phyloP scores from a whole-genome alignment of 2,329 filamentous ascomycete genomes.

The Cercospora nicotianae region DNA sequence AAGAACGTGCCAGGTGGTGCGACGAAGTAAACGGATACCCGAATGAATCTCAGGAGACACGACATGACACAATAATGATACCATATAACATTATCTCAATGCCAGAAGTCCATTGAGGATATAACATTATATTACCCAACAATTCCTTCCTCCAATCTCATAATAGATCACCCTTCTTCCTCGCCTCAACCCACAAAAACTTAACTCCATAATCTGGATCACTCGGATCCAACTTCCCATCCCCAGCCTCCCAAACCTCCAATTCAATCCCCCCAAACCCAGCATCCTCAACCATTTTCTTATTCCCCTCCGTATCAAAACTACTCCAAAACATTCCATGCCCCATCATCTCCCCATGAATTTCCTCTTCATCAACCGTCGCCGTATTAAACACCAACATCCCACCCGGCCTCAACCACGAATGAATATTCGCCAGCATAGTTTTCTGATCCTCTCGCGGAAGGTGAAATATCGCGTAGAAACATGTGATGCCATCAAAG shows the following conservation, averaged over 20 bases:
- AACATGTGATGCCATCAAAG: conserved; percentile 27
- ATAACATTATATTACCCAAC: background rate
- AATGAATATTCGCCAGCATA: conserved; percentile 25
- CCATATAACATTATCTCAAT: background rate
- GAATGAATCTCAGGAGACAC: background rate
- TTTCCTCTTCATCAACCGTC: conserved; percentile 30
- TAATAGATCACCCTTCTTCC: conserved; percentile 9
- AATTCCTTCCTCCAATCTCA: background rate
- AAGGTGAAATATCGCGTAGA: conserved; percentile 34
- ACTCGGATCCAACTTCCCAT: conserved; percentile 24
- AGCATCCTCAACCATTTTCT: conserved; percentile 40
- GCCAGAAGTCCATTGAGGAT: conserved; percentile 2
- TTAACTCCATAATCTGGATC: conserved; percentile 31
- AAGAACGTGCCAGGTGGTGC: conserved; percentile 28
- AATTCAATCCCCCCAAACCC: conserved; percentile 37
- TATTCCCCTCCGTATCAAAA: conserved; percentile 37
- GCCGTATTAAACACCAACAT: conserved; percentile 30
- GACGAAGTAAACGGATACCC: conserved; percentile 1
- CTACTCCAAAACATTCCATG: conserved; percentile 34
- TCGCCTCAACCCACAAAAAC: conserved; percentile 31
- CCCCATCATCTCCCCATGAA: conserved; percentile 33
- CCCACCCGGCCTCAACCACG: conserved; percentile 29
- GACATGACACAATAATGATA: background rate
- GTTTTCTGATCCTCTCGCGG: conserved; percentile 28
- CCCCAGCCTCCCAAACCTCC: conserved; percentile 25